A percentile compares a stretch with the other conserved stretches of the same genome.
Conservation (phyloP, 164 flowering plant genomes). For the Dillenia suffruticosa region DNA sequence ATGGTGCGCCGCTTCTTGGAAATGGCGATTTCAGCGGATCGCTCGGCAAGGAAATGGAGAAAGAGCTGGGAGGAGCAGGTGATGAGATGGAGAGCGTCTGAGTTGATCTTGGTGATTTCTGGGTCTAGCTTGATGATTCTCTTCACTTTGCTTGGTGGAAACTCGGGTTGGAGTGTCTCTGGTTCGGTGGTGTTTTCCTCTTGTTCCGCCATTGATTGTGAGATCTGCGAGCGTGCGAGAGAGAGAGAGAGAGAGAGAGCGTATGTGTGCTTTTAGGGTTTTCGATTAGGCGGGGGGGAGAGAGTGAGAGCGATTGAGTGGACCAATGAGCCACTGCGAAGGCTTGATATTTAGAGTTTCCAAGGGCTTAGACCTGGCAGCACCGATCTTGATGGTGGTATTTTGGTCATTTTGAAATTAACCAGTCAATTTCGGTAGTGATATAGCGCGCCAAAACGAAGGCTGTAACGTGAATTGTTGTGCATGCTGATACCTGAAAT, state of each 20-base stretch:
- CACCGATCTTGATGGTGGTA: too few species aligned
- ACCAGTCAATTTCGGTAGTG: too few species aligned
- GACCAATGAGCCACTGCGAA: too few species aligned
- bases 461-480: too few species aligned
- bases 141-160: conserved; percentile 66
- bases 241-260: background rate
- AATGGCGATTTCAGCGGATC: conserved; percentile 40
- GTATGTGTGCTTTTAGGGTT: background rate
- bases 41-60: conserved; percentile 69
- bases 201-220: conserved; percentile 27
- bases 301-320: background rate
- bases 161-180: conserved; percentile 22
- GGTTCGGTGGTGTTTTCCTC: conserved; percentile 5
- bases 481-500: too few species aligned
- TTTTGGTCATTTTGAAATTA: too few species aligned
- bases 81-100: conserved; percentile 72
- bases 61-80: conserved; percentile 65
- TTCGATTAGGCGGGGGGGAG: background rate
- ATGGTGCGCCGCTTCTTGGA: conserved; percentile 75
- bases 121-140: conserved; percentile 72
- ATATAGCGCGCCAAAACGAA: too few species aligned
- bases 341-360: too few species aligned
- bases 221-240: too few species aligned
- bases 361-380: too few species aligned
- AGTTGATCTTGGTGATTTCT: conserved; percentile 62